phyloP scores from a whole-genome alignment of 441 rosid genomes.

The Raphanus hybrid region DNA sequence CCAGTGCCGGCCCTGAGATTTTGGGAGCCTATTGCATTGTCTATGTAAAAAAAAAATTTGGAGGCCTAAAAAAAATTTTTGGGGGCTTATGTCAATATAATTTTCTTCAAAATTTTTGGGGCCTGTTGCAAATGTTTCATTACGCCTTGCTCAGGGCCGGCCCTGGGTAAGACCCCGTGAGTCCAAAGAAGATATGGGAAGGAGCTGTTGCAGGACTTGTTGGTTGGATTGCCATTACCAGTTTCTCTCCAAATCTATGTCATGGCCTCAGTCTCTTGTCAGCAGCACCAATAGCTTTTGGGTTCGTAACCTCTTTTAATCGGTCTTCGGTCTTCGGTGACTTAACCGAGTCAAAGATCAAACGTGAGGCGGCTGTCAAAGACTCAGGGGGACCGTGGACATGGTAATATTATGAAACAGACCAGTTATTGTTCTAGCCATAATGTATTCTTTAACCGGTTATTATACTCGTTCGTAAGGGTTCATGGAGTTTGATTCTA shows the following conservation, averaged over 20 bases:
- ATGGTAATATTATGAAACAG: conserved; percentile 50
- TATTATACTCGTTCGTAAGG: conserved; percentile 59
- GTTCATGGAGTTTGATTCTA: conserved; percentile 53
- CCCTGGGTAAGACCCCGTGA: conserved; percentile 62
- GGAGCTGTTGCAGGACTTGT: conserved; percentile 82
- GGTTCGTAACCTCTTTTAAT: conserved; percentile 76
- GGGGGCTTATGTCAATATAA: too few species aligned
- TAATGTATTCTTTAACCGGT: background rate
- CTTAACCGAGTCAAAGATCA: conserved; percentile 88
- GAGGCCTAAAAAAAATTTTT: too few species aligned
- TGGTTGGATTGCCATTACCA: conserved; percentile 71
- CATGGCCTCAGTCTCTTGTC: conserved; percentile 77
- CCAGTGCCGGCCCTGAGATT: conserved; percentile 4
- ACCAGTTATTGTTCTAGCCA: background rate
- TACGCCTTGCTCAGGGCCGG: too few species aligned
- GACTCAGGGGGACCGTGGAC: conserved; percentile 95
- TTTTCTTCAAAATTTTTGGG: too few species aligned
- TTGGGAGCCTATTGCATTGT: too few species aligned
- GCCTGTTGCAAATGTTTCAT: too few species aligned
- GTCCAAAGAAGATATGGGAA: conserved; percentile 82
- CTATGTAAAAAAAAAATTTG: too few species aligned
- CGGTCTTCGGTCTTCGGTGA: conserved; percentile 85
- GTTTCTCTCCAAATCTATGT: conserved; percentile 61
- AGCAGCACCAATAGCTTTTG: conserved; percentile 59
- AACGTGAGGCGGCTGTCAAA: conserved; percentile 94